Evolutionary conservation across 768 basidiomycete species (phyloP).

Genomic region (Pleurotus cornucopiae): DNA sequence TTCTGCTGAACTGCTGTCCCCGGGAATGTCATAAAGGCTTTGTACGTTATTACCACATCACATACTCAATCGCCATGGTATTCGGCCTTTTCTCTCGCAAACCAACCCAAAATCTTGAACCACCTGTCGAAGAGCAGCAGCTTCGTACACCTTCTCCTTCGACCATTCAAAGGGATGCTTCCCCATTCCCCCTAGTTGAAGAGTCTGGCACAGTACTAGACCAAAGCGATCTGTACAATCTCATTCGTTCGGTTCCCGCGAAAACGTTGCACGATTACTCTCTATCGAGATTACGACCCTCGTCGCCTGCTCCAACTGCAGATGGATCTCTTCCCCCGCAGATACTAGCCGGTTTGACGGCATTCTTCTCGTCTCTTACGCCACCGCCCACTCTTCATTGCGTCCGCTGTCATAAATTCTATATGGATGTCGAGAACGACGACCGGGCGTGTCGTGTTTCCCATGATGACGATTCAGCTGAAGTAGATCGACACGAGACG

Average conservation of each 20-base stretch:
- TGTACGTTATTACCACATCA: neutral
- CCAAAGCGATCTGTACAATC: neutral
- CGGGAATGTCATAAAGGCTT: no score
- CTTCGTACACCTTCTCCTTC: conserved; percentile 1
- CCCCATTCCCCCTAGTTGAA: neutral
- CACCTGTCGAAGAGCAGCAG: neutral
- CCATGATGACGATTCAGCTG: conserved; percentile 79
- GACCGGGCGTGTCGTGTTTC: conserved; percentile 65
- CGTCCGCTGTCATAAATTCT: conserved; percentile 68
- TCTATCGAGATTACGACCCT: neutral
- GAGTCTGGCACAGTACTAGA: neutral
- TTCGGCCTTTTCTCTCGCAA: conserved; percentile 8
- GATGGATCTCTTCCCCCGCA: conserved; percentile 26
- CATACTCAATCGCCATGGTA: neutral
- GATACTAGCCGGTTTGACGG: conserved; percentile 41
- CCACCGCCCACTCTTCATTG: conserved; percentile 74
- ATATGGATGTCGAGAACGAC: conserved; percentile 69
- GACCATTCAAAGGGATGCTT: neutral
- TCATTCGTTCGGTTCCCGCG: conserved; percentile 5
- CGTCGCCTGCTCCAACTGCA: neutral
- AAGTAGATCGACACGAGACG: conserved; percentile 59
- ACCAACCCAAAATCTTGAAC: neutral
- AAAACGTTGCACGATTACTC: conserved; percentile 1
- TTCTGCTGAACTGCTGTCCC: no score
- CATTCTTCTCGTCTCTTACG: conserved; percentile 58